Evolutionary conservation across 2,329 filamentous ascomycete species (phyloP), one percentile per base, ranked within the genome.

Genomic region (Byssoonygena ceratinophila): DNA sequence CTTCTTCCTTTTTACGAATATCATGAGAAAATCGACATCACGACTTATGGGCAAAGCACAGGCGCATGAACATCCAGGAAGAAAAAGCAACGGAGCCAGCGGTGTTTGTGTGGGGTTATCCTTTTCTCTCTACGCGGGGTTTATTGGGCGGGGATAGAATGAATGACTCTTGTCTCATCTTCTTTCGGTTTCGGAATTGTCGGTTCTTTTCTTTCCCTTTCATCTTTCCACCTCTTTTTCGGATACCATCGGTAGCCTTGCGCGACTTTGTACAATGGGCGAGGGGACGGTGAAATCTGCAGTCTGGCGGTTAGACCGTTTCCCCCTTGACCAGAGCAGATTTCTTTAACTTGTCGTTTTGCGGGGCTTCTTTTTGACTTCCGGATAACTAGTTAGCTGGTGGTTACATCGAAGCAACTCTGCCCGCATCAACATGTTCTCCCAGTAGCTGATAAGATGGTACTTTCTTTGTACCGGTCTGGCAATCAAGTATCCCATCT

Each of bases 351-450:
- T 20, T 11, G 16, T 22, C 3, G 16, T 49, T n/a, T n/a, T 49
- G 46, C 34, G 46, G 46, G 32, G 46, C 40, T 40, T n/a, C n/a
- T n/a, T 14, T 16, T 40, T 40, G 46, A 49, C 34, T 49, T 49
- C 46, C 34, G 36, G 36, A 20, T 49, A 49, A n/a, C n/a, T n/a
- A n/a, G n/a, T n/a, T n/a, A n/a, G n/a, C n/a, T n/a, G n/a, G n/a
- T n/a, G n/a, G n/a, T n/a, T n/a, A n/a, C n/a, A n/a, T n/a, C n/a
- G n/a, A n/a, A n/a, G n/a, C n/a, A n/a, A n/a, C n/a, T 29, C 27
- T 29, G 27, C 27, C 27, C 9, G 27, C 9, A 29, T 29, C 9
- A 29, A 4, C 9, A 29, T 9, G 5, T 29, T 5, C 27, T 29
- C 27, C n/a, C n/a, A n/a, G n/a, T n/a, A n/a, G n/a, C n/a, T n/a